Conservation (phyloP, 163 green algal genomes). For the Trebouxiophyceae sp. region DNA sequence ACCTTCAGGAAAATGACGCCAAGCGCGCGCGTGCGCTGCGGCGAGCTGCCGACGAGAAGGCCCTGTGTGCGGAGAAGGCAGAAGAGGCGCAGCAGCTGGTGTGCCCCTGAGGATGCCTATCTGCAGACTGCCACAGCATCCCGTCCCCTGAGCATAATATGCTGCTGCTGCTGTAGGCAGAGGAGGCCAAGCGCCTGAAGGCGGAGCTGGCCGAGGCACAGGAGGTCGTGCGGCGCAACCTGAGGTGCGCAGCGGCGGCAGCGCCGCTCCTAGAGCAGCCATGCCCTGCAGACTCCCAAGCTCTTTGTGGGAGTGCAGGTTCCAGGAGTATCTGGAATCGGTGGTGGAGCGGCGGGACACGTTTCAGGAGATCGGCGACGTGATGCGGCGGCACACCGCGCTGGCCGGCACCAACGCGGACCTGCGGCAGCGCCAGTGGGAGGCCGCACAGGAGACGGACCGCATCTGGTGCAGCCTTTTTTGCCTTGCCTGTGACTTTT, state of each 20-base stretch:
- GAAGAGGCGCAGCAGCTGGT: slow-evolving; percentile 71
- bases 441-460: slow-evolving; percentile 43
- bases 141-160: too few species aligned
- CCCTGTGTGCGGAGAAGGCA: slow-evolving; percentile 60
- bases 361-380: slow-evolving; percentile 80
- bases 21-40: slow-evolving; percentile 77
- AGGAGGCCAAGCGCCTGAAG: too few species aligned
- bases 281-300: too few species aligned
- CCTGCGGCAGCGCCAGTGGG: slow-evolving; percentile 60
- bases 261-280: too few species aligned
- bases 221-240: not conserved
- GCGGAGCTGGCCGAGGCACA: not conserved
- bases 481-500: too few species aligned
- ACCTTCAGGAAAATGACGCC: slow-evolving; percentile 74
- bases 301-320: too few species aligned
- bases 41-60: slow-evolving; percentile 76
- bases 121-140: too few species aligned
- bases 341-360: slow-evolving; percentile 79
- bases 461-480: too few species aligned
- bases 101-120: not conserved
- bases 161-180: too few species aligned
- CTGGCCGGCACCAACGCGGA: slow-evolving; percentile 76
- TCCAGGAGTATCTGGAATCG: slow-evolving; percentile 75
- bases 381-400: slow-evolving; percentile 74
- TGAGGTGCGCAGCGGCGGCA: not conserved